Percentiles rank a stretch among this genome's conserved stretches.
Conservation (phyloP, 768 basidiomycete genomes). For the Mycena chlorophos region DNA sequence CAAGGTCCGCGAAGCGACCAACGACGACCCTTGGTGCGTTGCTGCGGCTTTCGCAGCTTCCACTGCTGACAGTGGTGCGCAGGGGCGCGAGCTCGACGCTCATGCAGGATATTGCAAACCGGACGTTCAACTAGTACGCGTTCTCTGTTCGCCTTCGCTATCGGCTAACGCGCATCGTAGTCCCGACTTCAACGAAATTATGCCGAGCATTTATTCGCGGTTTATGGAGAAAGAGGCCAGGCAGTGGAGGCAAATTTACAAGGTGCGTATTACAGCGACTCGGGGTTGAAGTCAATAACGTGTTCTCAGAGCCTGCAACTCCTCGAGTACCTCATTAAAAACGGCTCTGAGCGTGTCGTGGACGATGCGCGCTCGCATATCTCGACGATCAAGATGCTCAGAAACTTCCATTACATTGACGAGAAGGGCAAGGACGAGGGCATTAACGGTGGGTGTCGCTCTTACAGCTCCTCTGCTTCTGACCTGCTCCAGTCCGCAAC, state of each 20-base stretch:
- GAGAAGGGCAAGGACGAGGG: slow-evolving; percentile 99
- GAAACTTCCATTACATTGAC: slow-evolving; percentile 97
- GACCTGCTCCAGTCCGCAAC: slow-evolving; percentile 77
- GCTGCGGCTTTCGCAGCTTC: not conserved
- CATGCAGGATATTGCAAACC: slow-evolving; percentile 98
- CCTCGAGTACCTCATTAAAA: slow-evolving; percentile 93
- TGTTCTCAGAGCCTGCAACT: slow-evolving; percentile 76
- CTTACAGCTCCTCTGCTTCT: not conserved
- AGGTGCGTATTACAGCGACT: slow-evolving; percentile 49
- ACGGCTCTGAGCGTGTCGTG: slow-evolving; percentile 96
- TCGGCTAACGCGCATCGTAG: slow-evolving; percentile 43
- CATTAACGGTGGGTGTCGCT: slow-evolving; percentile 71
- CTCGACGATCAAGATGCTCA: slow-evolving; percentile 94
- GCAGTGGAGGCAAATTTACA: slow-evolving; percentile 99
- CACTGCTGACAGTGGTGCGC: slow-evolving; percentile 8
- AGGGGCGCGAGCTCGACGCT: slow-evolving; percentile 98
- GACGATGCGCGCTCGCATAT: slow-evolving; percentile 96
- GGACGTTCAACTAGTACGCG: slow-evolving; percentile 95
- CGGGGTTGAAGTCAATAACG: not conserved
- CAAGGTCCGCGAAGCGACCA: slow-evolving; percentile 95
- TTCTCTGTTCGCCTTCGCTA: slow-evolving; percentile 4
- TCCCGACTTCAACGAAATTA: slow-evolving; percentile 98
- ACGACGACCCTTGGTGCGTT: slow-evolving; percentile 93
- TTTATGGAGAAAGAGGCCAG: slow-evolving; percentile 99
- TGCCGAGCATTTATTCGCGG: slow-evolving; percentile 92